Base-by-base conservation (phyloP, 306 rosid species). In the Quercus aquifolioides region DNA sequence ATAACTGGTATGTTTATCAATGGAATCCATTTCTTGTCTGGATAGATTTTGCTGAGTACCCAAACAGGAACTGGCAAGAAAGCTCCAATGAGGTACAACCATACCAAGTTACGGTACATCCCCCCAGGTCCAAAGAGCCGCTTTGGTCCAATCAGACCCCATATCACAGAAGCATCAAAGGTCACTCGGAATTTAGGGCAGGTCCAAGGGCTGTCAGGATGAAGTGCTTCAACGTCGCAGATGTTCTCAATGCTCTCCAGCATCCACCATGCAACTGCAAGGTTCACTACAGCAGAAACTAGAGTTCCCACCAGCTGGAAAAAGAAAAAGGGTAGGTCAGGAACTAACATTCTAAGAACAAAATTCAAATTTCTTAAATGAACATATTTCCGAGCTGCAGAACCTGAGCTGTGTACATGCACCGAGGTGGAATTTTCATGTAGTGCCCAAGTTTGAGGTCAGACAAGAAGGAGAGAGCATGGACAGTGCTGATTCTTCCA, bases 191-290 rank as follows among this genome's bases (percentile, higher is more conserved):
- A 96, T 59, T 96, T 96, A 3, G 99, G 99, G 78, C 99, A 96
- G 41, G 99, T 96, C 99, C 99, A 96, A 2, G 99, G 97, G 69
- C 96, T 91, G 83, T 96, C 91, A 6, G 90, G 90, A 63, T 86
- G 96, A 20, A 74, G 75, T 19, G 81, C 80, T 23, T 96, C 98
- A 56, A 88, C 89, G 79, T 89, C 88, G 15, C 99, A 96, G 13
- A 95, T 87, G 78, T 90, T 92, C 49, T 90, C 87, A 19, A 96
- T 89, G 85, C 64, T 77, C 55, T 84, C 99, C 83, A 96, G 78
- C 99, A 96, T 96, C 99, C 99, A 96, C 99, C 99, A 96, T 11
- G 99, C 99, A 71, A 93, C 97, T 15, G 89, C 88, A 23, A 96
- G 96, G 88, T 96, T 93, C 71, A 93, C 94, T 21, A 76, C 74